Evolutionary conservation across 2,329 filamentous ascomycete genomes (phyloP).

Genomic region (Pyrenophora graminea): DNA sequence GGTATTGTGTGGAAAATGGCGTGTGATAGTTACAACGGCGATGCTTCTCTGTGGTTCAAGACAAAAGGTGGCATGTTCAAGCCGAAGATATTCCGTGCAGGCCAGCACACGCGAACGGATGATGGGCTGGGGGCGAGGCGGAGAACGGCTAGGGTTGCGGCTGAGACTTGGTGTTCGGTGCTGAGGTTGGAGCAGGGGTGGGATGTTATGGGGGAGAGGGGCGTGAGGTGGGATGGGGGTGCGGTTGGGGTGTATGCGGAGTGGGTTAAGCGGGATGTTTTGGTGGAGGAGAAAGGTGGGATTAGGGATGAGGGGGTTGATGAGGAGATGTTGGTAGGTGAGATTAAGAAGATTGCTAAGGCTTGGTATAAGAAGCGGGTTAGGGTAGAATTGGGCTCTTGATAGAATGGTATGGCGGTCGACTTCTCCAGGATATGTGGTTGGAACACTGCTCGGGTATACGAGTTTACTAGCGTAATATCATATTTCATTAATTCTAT

Average conservation of each 20-base stretch:
- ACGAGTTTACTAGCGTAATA: no score
- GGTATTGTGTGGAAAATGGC: neutral
- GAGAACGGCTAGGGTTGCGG: conserved; percentile 17
- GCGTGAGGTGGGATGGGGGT: conserved; percentile 16
- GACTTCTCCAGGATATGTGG: no score
- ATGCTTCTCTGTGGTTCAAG: neutral
- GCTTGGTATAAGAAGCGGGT: conserved; percentile 4
- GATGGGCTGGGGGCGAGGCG: conserved; percentile 13
- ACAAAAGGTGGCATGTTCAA: conserved; percentile 30
- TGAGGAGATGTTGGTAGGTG: conserved; percentile 22
- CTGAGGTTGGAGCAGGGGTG: conserved; percentile 33
- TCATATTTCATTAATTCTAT: neutral
- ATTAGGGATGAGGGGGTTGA: conserved; percentile 26
- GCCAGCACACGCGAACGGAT: conserved; percentile 15
- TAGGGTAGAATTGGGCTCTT: neutral
- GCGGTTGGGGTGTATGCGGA: conserved; percentile 26
- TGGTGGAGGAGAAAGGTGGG: conserved; percentile 28
- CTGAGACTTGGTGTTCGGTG: conserved; percentile 25
- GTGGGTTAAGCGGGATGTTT: conserved; percentile 31
- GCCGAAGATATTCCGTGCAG: conserved; percentile 22
- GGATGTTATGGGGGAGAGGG: conserved; percentile 29
- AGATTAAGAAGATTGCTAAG: conserved; percentile 27
- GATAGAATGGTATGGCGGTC: no score
- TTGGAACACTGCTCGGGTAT: no score
- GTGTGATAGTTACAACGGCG: neutral